phyloP scores from a whole-genome alignment of 2,329 filamentous ascomycete species.

The Cryphonectria radicalis region DNA sequence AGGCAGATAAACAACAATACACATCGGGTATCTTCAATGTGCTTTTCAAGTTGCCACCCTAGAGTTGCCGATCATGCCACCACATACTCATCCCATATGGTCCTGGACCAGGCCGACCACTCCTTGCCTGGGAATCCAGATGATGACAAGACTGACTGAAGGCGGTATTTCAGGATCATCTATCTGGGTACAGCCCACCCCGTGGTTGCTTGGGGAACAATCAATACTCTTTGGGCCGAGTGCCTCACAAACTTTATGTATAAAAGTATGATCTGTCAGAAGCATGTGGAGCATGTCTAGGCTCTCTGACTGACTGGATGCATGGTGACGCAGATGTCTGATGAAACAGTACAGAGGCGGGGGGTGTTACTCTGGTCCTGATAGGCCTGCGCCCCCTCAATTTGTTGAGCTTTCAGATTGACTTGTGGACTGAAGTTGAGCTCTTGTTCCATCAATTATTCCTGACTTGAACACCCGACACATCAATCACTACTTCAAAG shows the following conservation, averaged over 20 bases:
- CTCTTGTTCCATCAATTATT: neutral
- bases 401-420: neutral
- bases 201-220: neutral
- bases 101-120: neutral
- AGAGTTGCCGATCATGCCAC: neutral
- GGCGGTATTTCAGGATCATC: neutral
- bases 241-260: neutral
- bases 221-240: neutral
- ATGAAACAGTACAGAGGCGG: neutral
- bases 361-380: neutral
- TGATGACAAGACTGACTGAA: neutral
- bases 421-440: neutral
- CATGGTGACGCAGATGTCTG: conserved; percentile 21
- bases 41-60: neutral
- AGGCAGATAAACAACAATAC: conserved; percentile 10
- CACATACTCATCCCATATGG: neutral
- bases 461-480: neutral
- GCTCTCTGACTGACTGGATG: conserved; percentile 14
- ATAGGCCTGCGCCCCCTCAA: neutral
- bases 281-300: neutral
- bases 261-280: neutral
- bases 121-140: neutral
- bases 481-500: neutral
- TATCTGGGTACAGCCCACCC: neutral
- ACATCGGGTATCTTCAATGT: neutral